Base-by-base conservation (phyloP, 495 filamentous ascomycete species). In the Podospora bellae-mahoneyi region DNA sequence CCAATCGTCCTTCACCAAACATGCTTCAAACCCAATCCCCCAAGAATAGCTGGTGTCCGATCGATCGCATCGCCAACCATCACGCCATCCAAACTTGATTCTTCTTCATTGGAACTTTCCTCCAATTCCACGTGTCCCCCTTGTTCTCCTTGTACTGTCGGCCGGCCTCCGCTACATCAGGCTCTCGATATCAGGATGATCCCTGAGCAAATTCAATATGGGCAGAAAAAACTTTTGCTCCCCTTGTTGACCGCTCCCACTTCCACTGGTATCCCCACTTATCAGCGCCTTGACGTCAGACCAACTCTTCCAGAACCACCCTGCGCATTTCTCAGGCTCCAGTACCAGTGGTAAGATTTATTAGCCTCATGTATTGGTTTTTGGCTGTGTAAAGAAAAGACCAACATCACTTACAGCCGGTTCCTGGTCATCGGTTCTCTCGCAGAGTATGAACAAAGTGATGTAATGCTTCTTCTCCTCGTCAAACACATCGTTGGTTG, bases 291-390 rank as follows among this genome's bases (percentile, higher is more conserved):
- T 81, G 65, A 81, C 73, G 57, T 78, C 76, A 65, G 81, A 77
- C 85, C 86, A 89, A 10, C 72, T 78, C 13, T 77, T 73, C 89
- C 89, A 92, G 16, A 79, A 72, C 90, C 90, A 92, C 1, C 74
- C 77, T 48, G 82, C 83, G 70, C 89, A 91, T 72, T 91, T 91
- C 3, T 90, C 77, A 0, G 88, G 88, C 68, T 92, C 89, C 64
- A 85, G 26, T 4, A 85, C 78, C 82, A 84, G 66, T 7, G 30
- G 18, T n/a, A 9, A 44, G 28, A 48, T 39, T 19, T 16, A 19
- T 19, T 16, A 19, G n/a, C 27, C 32, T 19, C 20, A 39, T 62
- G 15, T 23, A 23, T 23, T 60, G 30, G 10, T 60, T 30, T 60
- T 10, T 2, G 9, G 56, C 20, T 20, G 56, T 48, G 16, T 59